Conservation (phyloP, 1,139 yeast species). For the Debaryomyces psychrophilus region DNA sequence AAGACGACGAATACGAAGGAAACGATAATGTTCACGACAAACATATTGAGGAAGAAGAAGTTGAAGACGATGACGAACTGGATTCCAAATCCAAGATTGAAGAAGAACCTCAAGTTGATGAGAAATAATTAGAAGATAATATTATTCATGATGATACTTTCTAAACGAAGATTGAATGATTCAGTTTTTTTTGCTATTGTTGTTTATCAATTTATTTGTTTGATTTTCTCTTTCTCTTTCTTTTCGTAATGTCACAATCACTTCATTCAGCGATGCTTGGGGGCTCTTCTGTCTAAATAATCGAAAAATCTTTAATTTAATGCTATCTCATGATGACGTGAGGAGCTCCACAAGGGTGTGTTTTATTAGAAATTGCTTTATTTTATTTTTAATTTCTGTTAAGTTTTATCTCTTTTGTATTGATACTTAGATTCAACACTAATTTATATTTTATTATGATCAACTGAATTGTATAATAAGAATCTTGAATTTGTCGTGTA, state of each 20-base stretch:
- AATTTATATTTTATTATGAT: slow-evolving; percentile 1
- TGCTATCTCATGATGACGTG: neutral
- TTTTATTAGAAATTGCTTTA: slow-evolving; percentile 8
- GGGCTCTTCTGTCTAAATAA: neutral
- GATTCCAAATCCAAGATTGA: slow-evolving; percentile 8
- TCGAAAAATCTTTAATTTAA: neutral
- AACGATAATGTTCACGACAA: slow-evolving; percentile 26
- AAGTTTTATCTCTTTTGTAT: neutral
- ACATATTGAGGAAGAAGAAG: slow-evolving; percentile 32
- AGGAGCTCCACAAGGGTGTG: neutral
- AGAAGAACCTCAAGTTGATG: slow-evolving; percentile 3
- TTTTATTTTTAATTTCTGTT: slow-evolving; percentile 1
- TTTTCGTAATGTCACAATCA: neutral
- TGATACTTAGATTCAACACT: slow-evolving; percentile 7
- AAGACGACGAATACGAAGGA: slow-evolving; percentile 27
- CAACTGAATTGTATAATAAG: neutral
- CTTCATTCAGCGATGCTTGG: neutral
- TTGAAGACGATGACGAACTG: slow-evolving; percentile 17
- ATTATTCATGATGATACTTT: slow-evolving; percentile 5
- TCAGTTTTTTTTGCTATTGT: slow-evolving; percentile 1
- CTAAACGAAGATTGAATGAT: slow-evolving; percentile 3
- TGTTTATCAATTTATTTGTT: slow-evolving; percentile 6
- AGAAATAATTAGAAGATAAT: neutral
- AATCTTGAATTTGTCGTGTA: slow-evolving; percentile 7
- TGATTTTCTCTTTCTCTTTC: neutral